phyloP scores from a whole-genome alignment of 1,139 yeast species.

The Yamadazyma oceani region DNA sequence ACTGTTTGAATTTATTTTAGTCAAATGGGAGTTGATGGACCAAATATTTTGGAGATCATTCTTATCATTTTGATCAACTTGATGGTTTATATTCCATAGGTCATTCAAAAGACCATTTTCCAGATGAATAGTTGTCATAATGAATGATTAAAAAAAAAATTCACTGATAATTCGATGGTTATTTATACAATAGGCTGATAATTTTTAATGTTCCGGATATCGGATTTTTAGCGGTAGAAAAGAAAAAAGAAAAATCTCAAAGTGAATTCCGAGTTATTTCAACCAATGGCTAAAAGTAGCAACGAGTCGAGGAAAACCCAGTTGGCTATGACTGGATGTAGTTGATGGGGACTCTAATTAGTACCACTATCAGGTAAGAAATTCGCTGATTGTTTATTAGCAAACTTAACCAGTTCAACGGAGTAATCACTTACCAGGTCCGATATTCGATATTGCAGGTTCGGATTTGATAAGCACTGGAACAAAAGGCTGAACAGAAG shows the following conservation, averaged over 20 bases:
- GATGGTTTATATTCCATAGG: slow-evolving; percentile 12
- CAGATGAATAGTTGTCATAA: slow-evolving; percentile 5
- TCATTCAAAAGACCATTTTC: slow-evolving; percentile 12
- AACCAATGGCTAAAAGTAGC: neutral
- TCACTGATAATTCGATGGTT: too few relatives aligned
- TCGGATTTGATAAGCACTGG: too few relatives aligned
- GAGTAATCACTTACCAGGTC: neutral
- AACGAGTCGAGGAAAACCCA: neutral
- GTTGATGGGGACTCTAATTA: too few relatives aligned
- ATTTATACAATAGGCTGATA: slow-evolving; percentile 1
- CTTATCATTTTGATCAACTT: neutral
- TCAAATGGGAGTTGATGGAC: slow-evolving; percentile 2
- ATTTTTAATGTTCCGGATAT: slow-evolving; percentile 12
- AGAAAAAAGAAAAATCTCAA: neutral
- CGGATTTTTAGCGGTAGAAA: slow-evolving; percentile 8
- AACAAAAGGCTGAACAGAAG: too few relatives aligned
- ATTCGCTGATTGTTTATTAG: too few relatives aligned
- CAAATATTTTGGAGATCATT: slow-evolving; percentile 5
- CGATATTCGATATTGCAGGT: too few relatives aligned
- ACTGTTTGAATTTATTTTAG: slow-evolving; percentile 6
- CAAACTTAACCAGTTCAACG: too few relatives aligned
- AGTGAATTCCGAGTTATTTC: neutral
- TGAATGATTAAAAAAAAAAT: neutral
- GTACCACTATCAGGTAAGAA: too few relatives aligned
- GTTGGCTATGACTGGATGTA: too few relatives aligned